Conservation (phyloP, 2,329 filamentous ascomycete genomes). For the Tolypocladium album region DNA sequence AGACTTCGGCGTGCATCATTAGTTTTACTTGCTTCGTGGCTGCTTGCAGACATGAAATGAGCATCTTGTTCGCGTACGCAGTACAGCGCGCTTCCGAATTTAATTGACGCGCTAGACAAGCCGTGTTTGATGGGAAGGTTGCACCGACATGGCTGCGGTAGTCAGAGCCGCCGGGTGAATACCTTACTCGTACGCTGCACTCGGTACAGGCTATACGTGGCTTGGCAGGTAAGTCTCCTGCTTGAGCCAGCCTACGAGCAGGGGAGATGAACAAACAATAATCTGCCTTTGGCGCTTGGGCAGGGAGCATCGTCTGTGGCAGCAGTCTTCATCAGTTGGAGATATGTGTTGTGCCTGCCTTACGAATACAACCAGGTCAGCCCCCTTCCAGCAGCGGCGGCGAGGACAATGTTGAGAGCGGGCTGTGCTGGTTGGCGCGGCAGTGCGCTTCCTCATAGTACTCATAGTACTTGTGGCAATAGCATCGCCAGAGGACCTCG, state of each 20-base stretch:
- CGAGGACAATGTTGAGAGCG: not conserved
- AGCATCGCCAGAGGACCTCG: not conserved
- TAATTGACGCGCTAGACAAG: not conserved
- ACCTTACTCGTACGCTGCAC: not conserved
- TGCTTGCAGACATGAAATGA: not conserved
- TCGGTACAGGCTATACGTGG: not conserved
- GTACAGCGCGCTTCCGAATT: not conserved
- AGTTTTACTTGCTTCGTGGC: not conserved
- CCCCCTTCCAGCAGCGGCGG: not conserved
- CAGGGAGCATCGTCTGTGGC: no score
- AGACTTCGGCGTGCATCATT: no score
- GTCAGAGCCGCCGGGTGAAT: not conserved
- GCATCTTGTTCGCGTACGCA: not conserved
- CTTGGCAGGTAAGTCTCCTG: not conserved
- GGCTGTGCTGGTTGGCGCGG: not conserved
- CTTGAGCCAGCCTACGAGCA: not conserved
- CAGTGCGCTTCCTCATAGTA: not conserved
- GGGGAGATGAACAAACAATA: not conserved
- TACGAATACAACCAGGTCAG: not conserved
- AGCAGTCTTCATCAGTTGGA: not conserved
- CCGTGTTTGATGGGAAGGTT: not conserved
- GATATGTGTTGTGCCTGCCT: not conserved
- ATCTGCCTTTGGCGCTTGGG: not conserved
- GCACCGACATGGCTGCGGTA: not conserved
- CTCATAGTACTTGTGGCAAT: no score